phyloP scores from a whole-genome alignment of 495 filamentous ascomycete genomes.

The Penicillium arizonense region DNA sequence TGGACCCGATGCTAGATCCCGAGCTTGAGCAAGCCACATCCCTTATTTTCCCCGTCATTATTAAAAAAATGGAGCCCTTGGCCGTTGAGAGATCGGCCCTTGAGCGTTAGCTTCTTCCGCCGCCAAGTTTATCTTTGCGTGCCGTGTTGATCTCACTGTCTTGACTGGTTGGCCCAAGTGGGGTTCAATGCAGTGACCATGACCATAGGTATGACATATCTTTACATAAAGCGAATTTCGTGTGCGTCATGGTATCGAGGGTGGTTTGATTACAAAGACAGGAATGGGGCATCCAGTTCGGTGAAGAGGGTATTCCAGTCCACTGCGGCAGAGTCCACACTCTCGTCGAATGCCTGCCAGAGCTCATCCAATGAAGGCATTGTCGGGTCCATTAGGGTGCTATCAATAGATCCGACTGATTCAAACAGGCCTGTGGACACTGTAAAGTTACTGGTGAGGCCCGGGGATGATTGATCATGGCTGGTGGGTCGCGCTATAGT shows the following conservation, averaged over 20 bases:
- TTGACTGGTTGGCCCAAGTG: background rate
- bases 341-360: conserved; percentile 21
- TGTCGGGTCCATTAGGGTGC: conserved; percentile 1
- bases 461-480: background rate
- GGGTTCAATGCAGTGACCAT: background rate
- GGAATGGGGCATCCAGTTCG: conserved; percentile 21
- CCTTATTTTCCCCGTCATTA: background rate
- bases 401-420: background rate
- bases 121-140: background rate
- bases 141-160: conserved; percentile 7
- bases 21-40: background rate
- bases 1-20: background rate
- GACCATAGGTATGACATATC: conserved; percentile 2
- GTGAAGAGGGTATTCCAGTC: conserved; percentile 24
- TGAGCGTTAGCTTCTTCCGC: background rate
- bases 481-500: background rate
- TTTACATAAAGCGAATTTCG: background rate
- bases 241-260: background rate
- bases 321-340: conserved; percentile 12
- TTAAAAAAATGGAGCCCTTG: background rate
- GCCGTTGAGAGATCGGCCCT: background rate
- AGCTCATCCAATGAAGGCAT: conserved; percentile 18
- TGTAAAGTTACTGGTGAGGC: background rate
- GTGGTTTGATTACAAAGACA: conserved; percentile 2
- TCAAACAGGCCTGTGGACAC: background rate